A percentile compares a stretch with the other conserved stretches of the same genome.
Conservation (phyloP, 2,329 filamentous ascomycete genomes). For the Exophiala aquamarina region DNA sequence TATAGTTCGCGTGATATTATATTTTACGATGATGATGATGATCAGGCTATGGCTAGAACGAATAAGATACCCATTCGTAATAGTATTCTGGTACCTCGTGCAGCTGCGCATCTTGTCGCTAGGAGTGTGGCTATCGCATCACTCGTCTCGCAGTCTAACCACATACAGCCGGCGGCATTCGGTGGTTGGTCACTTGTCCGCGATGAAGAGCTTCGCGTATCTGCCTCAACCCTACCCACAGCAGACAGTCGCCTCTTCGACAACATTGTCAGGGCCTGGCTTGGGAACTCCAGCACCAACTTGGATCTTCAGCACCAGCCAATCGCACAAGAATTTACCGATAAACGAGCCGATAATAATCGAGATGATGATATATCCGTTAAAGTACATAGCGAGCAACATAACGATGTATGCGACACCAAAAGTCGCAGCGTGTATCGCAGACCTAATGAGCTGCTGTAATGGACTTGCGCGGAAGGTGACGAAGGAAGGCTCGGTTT, state of each 20-base stretch:
- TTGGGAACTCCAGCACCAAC: conserved; percentile 2
- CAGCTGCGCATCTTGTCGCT: too few species aligned
- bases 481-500: conserved; percentile 4
- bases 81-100: too few species aligned
- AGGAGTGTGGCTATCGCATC: too few species aligned
- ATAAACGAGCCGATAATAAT: conserved; percentile 76
- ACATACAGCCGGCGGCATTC: too few species aligned
- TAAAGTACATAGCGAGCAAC: conserved; percentile 65
- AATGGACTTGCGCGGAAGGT: conserved; percentile 23
- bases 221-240: conserved; percentile 14
- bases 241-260: conserved; percentile 22
- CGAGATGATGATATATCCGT: conserved; percentile 76
- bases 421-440: conserved; percentile 45
- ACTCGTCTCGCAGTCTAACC: too few species aligned
- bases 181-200: too few species aligned
- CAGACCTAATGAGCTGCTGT: conserved; percentile 22
- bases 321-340: conserved; percentile 72
- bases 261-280: not conserved
- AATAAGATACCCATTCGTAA: conserved; percentile 13
- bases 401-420: conserved; percentile 77
- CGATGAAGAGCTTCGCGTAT: too few species aligned
- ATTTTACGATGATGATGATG: conserved; percentile 14
- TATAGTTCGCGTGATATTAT: conserved; percentile 1
- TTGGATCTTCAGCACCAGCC: conserved; percentile 49
- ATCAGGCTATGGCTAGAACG: conserved; percentile 6